Evolutionary conservation across 768 basidiomycete species (phyloP), one percentile per base, ranked within the genome.

Genomic region (Sarcodon aspratus): DNA sequence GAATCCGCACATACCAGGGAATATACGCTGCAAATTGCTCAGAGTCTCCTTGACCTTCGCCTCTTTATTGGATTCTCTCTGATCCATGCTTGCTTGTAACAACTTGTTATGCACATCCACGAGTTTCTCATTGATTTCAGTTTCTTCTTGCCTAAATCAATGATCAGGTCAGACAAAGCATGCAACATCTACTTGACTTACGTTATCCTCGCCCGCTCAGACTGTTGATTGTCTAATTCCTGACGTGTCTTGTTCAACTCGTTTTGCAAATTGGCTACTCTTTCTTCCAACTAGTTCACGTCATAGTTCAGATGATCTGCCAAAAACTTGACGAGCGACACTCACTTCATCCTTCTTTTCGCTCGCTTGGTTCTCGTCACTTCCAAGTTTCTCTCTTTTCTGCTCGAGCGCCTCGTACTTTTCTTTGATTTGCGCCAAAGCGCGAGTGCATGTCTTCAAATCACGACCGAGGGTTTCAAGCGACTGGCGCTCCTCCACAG

Each of bases 71-170:
- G 82, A 82, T 63, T 96, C 90, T 43, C 81, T 80, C 64, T 72
- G 84, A 59, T 97, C 94, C 1, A 89, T 82, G 31, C 91, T 89
- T 1, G 94, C 94, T 61, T 94, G 87, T 11, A 92, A 69, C 3
- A 99, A 75, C 58, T 96, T 84, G 44, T 81, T 75, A 59, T 89
- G 86, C 3, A 89, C 74, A 11, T 80, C 81, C 46, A 81, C 74
- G 6, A 99, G 76, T 61, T 94, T 93, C 66, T 95, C 95, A 60
- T 95, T 94, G 21, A 85, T 77, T 57, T 99, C 94, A 0, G 80
- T 77, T 63, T 96, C 93, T 10, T 92, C 76, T 68, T 90, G 87
- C 43, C 93, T 98, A 54, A 6, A 17, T 13, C 8, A 11, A 13
- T 8, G 2, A n/a, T 9, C 40, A 42, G 43, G 27, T 34, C 12